These are phyloP conservation scores for Scleroderma bovista DNA, from an alignment of 768 basidiomycete genomes.

Conservation along the genomic window DNA sequence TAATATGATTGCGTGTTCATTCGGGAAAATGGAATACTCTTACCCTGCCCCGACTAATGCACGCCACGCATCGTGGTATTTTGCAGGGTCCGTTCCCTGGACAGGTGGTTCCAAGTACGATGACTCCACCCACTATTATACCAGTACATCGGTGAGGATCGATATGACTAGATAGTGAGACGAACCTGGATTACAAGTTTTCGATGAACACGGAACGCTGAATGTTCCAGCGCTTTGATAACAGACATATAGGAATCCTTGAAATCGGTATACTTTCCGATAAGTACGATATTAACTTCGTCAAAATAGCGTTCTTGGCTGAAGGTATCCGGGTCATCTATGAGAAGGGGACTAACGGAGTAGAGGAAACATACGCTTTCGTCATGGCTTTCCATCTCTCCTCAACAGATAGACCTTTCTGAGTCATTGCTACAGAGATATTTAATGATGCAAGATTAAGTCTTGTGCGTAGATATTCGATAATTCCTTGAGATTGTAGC, in stretches of 20 bases:
- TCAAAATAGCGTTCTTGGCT: constrained; percentile 96
- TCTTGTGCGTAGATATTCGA: constrained; percentile 75
- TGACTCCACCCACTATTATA: constrained; percentile 87
- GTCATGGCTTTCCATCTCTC: constrained; percentile 82
- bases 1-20: neutral
- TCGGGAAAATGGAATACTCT: constrained; percentile 14
- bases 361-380: constrained; percentile 44
- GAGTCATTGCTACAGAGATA: constrained; percentile 50
- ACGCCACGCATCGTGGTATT: constrained; percentile 95
- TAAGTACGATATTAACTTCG: constrained; percentile 81
- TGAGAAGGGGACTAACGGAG: neutral
- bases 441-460: constrained; percentile 62
- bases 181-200: constrained; percentile 77
- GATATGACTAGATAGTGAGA: constrained; percentile 6
- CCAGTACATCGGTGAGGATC: constrained; percentile 4
- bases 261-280: constrained; percentile 95
- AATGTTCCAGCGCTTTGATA: constrained; percentile 93
- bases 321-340: constrained; percentile 1
- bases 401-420: constrained; percentile 61
- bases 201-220: constrained; percentile 85
- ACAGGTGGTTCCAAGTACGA: constrained; percentile 82
- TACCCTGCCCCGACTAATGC: constrained; percentile 86
- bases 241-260: constrained; percentile 99
- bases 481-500: constrained; percentile 87
- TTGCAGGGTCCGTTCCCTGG: constrained; percentile 73